These are phyloP conservation scores for Alternaria viburni DNA, from an alignment of 2,329 filamentous ascomycete species.

Conservation along the genomic window DNA sequence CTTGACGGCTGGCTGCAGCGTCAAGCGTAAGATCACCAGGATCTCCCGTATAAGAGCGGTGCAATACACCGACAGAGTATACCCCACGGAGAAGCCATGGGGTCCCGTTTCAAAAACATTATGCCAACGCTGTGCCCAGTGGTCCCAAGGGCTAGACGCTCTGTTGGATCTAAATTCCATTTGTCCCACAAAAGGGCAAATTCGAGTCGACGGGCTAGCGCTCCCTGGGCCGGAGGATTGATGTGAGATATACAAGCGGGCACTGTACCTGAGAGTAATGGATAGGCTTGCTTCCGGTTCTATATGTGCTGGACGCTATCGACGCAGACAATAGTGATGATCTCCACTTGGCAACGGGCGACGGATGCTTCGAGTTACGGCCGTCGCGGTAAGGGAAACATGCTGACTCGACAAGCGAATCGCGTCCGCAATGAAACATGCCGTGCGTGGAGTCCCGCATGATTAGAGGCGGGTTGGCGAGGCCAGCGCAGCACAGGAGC, in stretches of 20 bases:
- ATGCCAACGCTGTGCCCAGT: slow-evolving; percentile 20
- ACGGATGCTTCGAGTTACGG: slow-evolving; percentile 21
- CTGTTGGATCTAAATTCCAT: neutral
- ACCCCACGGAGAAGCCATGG: slow-evolving; percentile 21
- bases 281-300: slow-evolving; percentile 17
- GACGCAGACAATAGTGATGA: slow-evolving; percentile 35
- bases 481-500: slow-evolving; percentile 6
- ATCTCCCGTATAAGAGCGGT: neutral
- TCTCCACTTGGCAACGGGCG: slow-evolving; percentile 37
- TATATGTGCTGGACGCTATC: slow-evolving; percentile 20
- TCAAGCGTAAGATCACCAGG: neutral
- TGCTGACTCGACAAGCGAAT: slow-evolving; percentile 22
- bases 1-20: slow-evolving; percentile 14
- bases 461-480: slow-evolving; percentile 9
- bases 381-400: slow-evolving; percentile 15
- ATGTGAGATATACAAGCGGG: slow-evolving; percentile 7
- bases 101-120: slow-evolving; percentile 22
- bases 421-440: slow-evolving; percentile 22
- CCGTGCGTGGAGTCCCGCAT: slow-evolving; percentile 19
- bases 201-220: neutral
- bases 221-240: neutral
- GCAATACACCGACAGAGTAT: neutral
- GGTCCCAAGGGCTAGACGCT: slow-evolving; percentile 6
- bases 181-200: neutral
- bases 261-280: slow-evolving; percentile 28